A percentile compares a stretch with the other conserved stretches of the same genome.
Conservation (phyloP, 257 asterid species). For the Handroanthus guayacan region DNA sequence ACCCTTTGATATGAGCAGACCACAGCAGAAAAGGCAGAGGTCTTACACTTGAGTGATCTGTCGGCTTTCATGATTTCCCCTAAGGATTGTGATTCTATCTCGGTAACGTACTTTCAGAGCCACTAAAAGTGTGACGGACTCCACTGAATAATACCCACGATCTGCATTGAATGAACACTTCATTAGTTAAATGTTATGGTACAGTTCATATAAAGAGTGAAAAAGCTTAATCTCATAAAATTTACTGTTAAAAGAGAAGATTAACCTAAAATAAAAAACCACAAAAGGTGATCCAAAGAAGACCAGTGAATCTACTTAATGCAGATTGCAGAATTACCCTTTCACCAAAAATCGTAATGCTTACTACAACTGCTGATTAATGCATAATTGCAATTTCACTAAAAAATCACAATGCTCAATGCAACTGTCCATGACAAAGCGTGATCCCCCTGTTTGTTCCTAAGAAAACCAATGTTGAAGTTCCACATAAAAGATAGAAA, state of each 20-base stretch:
- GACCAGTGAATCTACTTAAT: background rate
- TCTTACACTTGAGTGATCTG: conserved; percentile 99
- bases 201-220: conserved; percentile 18
- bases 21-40: conserved; percentile 37
- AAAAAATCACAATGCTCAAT: conserved; percentile 12
- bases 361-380: background rate
- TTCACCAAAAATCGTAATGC: conserved; percentile 14
- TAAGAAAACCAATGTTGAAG: background rate
- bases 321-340: conserved; percentile 23
- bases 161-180: conserved; percentile 63
- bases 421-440: background rate
- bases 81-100: conserved; percentile 94
- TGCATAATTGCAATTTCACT: background rate
- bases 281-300: conserved; percentile 11
- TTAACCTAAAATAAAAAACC: conserved; percentile 10
- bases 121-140: conserved; percentile 94
- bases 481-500: conserved; percentile 6
- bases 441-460: background rate
- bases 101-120: conserved; percentile 97
- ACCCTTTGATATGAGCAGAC: conserved; percentile 28
- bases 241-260: conserved; percentile 8
- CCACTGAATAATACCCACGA: conserved; percentile 99
- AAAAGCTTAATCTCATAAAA: conserved; percentile 7
- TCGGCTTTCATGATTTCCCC: conserved; percentile 98
- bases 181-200: conserved; percentile 32